Conservation (phyloP, 2,329 filamentous ascomycete genomes). For the Penicillium sp. region DNA sequence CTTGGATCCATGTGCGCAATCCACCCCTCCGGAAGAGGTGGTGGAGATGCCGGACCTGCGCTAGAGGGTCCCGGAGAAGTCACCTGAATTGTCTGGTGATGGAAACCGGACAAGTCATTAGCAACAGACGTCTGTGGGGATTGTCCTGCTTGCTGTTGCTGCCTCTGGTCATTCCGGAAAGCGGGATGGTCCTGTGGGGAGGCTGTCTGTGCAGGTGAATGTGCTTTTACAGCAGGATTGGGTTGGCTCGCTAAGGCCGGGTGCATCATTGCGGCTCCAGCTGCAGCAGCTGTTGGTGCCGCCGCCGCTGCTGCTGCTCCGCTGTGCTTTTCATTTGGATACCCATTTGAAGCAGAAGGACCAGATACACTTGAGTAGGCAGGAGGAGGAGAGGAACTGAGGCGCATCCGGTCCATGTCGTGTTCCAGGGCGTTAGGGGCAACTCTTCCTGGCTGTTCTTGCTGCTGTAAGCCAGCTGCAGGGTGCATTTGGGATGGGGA, state of each 20-base stretch:
- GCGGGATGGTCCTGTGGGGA: slow-evolving; percentile 69
- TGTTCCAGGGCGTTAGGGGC: slow-evolving; percentile 75
- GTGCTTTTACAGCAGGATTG: slow-evolving; percentile 22
- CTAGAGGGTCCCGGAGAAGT: slow-evolving; percentile 41
- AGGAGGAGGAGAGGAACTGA: slow-evolving; percentile 83
- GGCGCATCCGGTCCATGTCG: slow-evolving; percentile 78
- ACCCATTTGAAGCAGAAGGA: slow-evolving; percentile 52
- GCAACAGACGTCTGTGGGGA: slow-evolving; percentile 41
- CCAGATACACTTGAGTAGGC: slow-evolving; percentile 79
- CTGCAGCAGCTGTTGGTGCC: slow-evolving; percentile 9
- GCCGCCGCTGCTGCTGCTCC: slow-evolving; percentile 31
- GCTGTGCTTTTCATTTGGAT: slow-evolving; percentile 75
- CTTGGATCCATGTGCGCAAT: slow-evolving; percentile 94
- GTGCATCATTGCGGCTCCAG: slow-evolving; percentile 20
- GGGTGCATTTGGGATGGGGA: slow-evolving; percentile 27
- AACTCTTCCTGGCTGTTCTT: slow-evolving; percentile 34
- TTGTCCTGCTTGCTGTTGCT: slow-evolving; percentile 37
- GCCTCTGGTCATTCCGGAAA: slow-evolving; percentile 78
- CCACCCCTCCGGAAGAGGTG: slow-evolving; percentile 94
- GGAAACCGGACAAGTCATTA: slow-evolving; percentile 22
- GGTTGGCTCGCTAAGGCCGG: slow-evolving; percentile 23
- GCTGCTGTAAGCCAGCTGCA: slow-evolving; percentile 23
- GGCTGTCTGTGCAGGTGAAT: slow-evolving; percentile 28
- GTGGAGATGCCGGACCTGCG: slow-evolving; percentile 74
- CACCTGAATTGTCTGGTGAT: slow-evolving; percentile 25